Percentiles rank a stretch among this genome's conserved stretches.
phyloP scores from a whole-genome alignment of 2,329 filamentous ascomycete genomes.

The Colletotrichum nymphaeae region DNA sequence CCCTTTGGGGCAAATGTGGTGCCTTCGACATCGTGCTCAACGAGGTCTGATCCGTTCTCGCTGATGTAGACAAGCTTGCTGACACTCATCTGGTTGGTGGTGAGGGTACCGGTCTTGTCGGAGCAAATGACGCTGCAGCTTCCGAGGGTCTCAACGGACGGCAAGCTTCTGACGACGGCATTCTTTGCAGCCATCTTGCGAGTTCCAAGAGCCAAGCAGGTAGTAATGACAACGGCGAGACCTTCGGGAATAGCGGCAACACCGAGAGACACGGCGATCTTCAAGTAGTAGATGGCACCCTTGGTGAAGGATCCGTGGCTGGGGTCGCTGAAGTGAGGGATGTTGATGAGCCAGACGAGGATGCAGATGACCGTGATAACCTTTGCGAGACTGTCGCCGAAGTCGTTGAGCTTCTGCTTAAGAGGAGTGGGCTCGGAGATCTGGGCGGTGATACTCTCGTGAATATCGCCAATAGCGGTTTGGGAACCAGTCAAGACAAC shows the following conservation, averaged over 20 bases:
- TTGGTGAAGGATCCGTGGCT: slow-evolving; percentile 94
- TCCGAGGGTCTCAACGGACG: slow-evolving; percentile 96
- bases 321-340: slow-evolving; percentile 95
- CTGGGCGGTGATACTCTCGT: slow-evolving; percentile 97
- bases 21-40: slow-evolving; percentile 90
- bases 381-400: slow-evolving; percentile 95
- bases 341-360: slow-evolving; percentile 98
- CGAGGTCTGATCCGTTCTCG: slow-evolving; percentile 77
- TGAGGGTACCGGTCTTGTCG: slow-evolving; percentile 98
- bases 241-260: slow-evolving; percentile 98
- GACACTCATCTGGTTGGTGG: slow-evolving; percentile 99
- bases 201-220: slow-evolving; percentile 93
- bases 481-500: slow-evolving; percentile 90
- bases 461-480: slow-evolving; percentile 98
- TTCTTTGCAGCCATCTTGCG: slow-evolving; percentile 99
- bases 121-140: slow-evolving; percentile 99
- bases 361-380: slow-evolving; percentile 98
- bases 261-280: slow-evolving; percentile 98
- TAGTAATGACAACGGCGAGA: slow-evolving; percentile 98
- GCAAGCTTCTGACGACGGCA: slow-evolving; percentile 93
- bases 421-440: slow-evolving; percentile 97
- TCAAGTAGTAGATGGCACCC: slow-evolving; percentile 98
- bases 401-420: slow-evolving; percentile 99
- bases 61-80: slow-evolving; percentile 90
- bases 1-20: slow-evolving; percentile 92